Conservation (phyloP, 345 rosid genomes). For the Fremontodendron californicum region DNA sequence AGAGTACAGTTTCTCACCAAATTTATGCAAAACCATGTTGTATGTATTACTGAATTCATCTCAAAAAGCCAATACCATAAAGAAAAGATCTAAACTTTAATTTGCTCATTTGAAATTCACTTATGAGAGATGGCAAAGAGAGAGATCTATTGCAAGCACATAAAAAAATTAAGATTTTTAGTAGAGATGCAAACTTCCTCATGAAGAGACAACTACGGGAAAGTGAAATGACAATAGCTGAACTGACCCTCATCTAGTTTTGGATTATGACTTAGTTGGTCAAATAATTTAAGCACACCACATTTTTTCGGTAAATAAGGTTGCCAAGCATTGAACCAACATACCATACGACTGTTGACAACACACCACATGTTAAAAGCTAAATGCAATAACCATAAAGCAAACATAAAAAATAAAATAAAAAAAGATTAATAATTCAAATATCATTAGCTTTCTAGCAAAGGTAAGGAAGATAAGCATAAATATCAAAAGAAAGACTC, state of each 20-base stretch:
- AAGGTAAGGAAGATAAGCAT: not conserved
- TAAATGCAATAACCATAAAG: not conserved
- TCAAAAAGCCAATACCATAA: not conserved
- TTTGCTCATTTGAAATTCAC: not conserved
- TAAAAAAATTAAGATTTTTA: not conserved
- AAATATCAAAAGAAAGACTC: not conserved
- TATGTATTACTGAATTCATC: constrained; percentile 71
- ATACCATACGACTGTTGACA: too few relatives aligned
- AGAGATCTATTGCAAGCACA: not conserved
- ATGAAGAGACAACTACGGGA: not conserved
- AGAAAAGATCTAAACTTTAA: not conserved
- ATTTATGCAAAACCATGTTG: constrained; percentile 96
- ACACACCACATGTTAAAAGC: not conserved
- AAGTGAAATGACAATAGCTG: not conserved
- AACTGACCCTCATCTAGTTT: not conserved
- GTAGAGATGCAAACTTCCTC: not conserved
- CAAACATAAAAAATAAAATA: not conserved
- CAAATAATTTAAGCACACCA: not conserved
- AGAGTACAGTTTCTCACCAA: too few relatives aligned
- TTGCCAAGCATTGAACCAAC: too few relatives aligned
- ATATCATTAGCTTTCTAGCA: not conserved
- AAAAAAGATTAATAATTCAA: not conserved
- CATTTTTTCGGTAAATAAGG: too few relatives aligned
- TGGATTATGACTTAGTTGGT: not conserved
- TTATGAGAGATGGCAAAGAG: not conserved